Conservation (phyloP, 441 rosid genomes). For the Pelargonium cotyledonis region DNA sequence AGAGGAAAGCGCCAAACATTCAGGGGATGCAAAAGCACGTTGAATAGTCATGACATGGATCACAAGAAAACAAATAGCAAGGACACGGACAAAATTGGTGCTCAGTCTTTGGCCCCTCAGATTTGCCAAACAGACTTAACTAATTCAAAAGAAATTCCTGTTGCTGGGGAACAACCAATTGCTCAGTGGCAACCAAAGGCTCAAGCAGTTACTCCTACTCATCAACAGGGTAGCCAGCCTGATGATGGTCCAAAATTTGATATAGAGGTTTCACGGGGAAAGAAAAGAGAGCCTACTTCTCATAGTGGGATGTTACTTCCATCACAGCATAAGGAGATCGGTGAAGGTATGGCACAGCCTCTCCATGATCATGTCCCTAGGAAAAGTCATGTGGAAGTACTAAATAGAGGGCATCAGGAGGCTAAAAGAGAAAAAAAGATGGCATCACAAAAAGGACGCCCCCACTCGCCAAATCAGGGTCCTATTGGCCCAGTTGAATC, state of each 20-base stretch:
- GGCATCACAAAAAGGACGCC: slow-evolving; percentile 21
- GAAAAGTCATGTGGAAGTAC: slow-evolving; percentile 33
- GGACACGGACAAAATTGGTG: slow-evolving; percentile 35
- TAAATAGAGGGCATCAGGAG: slow-evolving; percentile 29
- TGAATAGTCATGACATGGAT: slow-evolving; percentile 42
- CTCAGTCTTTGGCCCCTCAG: slow-evolving; percentile 40
- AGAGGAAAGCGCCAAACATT: slow-evolving; percentile 53
- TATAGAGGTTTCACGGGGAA: slow-evolving; percentile 35
- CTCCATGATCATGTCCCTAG: slow-evolving; percentile 26
- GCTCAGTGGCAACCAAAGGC: slow-evolving; percentile 80
- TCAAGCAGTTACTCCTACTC: slow-evolving; percentile 31
- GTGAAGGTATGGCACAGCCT: slow-evolving; percentile 28
- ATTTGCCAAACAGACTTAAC: slow-evolving; percentile 34
- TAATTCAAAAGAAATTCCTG: slow-evolving; percentile 47
- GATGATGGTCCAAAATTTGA: slow-evolving; percentile 33
- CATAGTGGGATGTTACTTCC: slow-evolving; percentile 25
- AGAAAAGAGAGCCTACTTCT: slow-evolving; percentile 36
- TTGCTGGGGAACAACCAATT: slow-evolving; percentile 44
- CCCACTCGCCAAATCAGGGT: slow-evolving; percentile 28
- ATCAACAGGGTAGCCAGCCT: slow-evolving; percentile 37
- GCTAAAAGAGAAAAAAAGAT: slow-evolving; percentile 41
- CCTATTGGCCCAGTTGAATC: slow-evolving; percentile 28
- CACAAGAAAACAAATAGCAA: slow-evolving; percentile 41
- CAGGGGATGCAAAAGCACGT: slow-evolving; percentile 48
- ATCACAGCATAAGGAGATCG: slow-evolving; percentile 32